Conservation (phyloP, 176 grass and related monocot species). For the Phoenix roebelenii region DNA sequence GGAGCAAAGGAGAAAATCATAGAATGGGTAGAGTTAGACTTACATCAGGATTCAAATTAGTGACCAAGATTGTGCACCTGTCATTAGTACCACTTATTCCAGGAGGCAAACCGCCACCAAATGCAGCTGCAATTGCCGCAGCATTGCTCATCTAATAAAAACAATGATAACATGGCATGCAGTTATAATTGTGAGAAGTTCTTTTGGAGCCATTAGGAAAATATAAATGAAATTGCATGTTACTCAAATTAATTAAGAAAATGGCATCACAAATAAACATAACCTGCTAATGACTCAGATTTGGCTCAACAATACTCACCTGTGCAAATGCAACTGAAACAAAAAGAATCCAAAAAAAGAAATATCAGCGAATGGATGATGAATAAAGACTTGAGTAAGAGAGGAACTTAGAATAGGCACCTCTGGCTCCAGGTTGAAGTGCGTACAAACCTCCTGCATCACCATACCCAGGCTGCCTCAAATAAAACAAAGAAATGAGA, state of each 20-base stretch:
- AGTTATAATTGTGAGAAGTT: constrained; percentile 1
- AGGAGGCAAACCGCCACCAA: constrained; percentile 58
- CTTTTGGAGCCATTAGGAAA: too few species aligned
- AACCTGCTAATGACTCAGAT: too few species aligned
- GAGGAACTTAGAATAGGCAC: background rate
- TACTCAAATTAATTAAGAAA: too few species aligned
- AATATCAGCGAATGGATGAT: constrained; percentile 8
- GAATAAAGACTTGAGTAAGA: background rate
- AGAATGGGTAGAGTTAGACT: constrained; percentile 28
- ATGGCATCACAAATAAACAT: too few species aligned
- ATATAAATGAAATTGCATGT: too few species aligned
- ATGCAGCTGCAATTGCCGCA: constrained; percentile 67
- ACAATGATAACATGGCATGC: constrained; percentile 9
- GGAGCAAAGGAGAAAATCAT: background rate
- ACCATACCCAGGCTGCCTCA: constrained; percentile 51
- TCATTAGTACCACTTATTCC: constrained; percentile 71
- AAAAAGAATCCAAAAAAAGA: background rate
- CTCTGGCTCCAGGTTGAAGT: constrained; percentile 60
- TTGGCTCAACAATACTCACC: constrained; percentile 33
- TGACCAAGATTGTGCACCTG: constrained; percentile 81
- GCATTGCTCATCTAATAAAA: constrained; percentile 61
- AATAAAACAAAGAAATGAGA: background rate
- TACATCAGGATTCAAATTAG: constrained; percentile 94
- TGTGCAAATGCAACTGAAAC: constrained; percentile 61
- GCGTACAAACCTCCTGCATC: constrained; percentile 58